Evolutionary conservation across 176 grass and related monocot genomes (phyloP), one percentile per base, ranked within the genome.

Genomic region (Lolium multiflorum): DNA sequence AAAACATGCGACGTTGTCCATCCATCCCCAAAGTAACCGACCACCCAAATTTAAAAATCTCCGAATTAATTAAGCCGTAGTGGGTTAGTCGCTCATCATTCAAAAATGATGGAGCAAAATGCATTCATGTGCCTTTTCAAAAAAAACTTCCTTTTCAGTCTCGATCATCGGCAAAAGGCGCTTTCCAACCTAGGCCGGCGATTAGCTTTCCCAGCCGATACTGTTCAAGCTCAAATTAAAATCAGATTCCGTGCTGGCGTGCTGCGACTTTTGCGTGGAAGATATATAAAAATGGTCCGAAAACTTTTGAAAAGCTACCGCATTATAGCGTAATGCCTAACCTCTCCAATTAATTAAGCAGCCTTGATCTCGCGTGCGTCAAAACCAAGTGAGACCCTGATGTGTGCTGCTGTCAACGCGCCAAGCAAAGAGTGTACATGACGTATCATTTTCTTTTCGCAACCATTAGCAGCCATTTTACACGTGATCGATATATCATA

Each of bases 321-420:
- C 89, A 90, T 65, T 90, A 87, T 90, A 87, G 46, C 79, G 35
- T 64, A 52, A 80, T 68, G 79, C 75, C 16, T 9, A 16, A 50
- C 67, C 35, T 48, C 37, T 71, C 49, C 8, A 0, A 18, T 71
- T 81, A 11, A 56, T 18, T 56, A 56, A 56, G 54, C 54, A 56
- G 54, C 16, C 54, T 56, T 7, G 52, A 7, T 55, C 55, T 58
- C 55, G 55, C 35, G 47, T 67, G 66, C 82, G 62, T 88, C 80
- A 81, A 80, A 73, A 13, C 74, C 74, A 39, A 68, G 18, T 18
- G 15, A 77, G 83, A 85, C 46, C 20, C 1, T 61, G 13, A 5
- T 16, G 28, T 9, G 51, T 56, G 17, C 6, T 20, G 35, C 86
- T 47, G 11, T 39, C 65, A 68, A 68, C 31, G 65, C 65, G 31